Evolutionary conservation across 768 basidiomycete genomes (phyloP), one percentile per base, ranked within the genome.

Genomic region (Russula dissimulans): DNA sequence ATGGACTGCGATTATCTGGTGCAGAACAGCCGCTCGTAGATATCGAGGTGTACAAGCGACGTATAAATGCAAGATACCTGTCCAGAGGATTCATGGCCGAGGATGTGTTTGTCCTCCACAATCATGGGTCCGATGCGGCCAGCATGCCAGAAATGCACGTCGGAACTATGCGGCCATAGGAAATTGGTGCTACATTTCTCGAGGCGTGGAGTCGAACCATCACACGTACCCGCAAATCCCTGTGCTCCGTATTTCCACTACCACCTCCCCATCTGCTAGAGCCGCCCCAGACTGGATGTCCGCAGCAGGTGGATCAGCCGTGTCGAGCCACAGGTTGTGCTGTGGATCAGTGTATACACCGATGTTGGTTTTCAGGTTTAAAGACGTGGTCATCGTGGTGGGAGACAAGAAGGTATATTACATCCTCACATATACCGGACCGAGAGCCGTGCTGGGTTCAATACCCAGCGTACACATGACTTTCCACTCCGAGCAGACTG

Each of bases 131-230:
- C 85, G 54, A 86, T 78, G 43, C 82, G 73, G 6, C 85, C 85
- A 69, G 86, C 83, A 63, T 84, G 77, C 85, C 85, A 87, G 69
- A 86, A 86, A 68, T 87, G 85, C 64, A 87, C 82, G 60, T 86
- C 85, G 49, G 83, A 85, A 76, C 85, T 86, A 57, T 58, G 36
- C 26, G 56, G 34, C 51, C 22, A 7, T 41, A 14, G 34, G 48
- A 2, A 9, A 41, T 54, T n/a, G n/a, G 31, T 41, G 31, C 47
- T 36, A 1, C 4, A 22, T 0, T 0, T 2, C 5, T 7, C 3
- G 22, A 26, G 22, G 2, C 10, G 7, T 18, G 17, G 4, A 11
- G 15, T 32, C 26, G 15, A 26, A 29, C 15, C 31, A 46, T 52
- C 42, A 46, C 10, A 70, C 80, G 55, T 65, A 82, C 84, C 85